A percentile compares a stretch with the other conserved stretches of the same genome.
These are phyloP conservation scores for Rhizopus stolonifer DNA, from an alignment of 371 early-diverging fungal genomes.

Conservation along the genomic window DNA sequence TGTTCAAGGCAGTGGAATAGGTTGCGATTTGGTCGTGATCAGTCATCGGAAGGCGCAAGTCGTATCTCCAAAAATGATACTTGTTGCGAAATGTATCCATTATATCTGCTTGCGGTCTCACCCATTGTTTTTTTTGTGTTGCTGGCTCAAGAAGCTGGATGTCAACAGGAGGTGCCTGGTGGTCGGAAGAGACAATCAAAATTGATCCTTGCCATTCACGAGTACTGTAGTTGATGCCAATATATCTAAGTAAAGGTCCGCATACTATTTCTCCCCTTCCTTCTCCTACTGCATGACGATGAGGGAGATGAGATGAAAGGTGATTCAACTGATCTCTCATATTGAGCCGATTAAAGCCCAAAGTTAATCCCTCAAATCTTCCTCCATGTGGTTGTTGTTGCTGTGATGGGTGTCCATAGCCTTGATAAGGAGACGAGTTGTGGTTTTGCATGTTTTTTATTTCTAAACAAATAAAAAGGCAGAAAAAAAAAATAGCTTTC, in stretches of 20 bases:
- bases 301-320: slow-evolving; percentile 8
- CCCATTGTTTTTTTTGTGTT: neutral
- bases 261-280: slow-evolving; percentile 27
- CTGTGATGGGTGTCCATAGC: slow-evolving; percentile 5
- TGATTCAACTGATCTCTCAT: slow-evolving; percentile 11
- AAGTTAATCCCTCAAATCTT: neutral
- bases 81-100: slow-evolving; percentile 29
- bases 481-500: too few species aligned
- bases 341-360: slow-evolving; percentile 15
- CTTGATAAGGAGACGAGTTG: slow-evolving; percentile 1
- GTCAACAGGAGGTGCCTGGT: slow-evolving; percentile 24
- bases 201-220: slow-evolving; percentile 37
- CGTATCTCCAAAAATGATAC: slow-evolving; percentile 39
- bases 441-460: slow-evolving; percentile 1
- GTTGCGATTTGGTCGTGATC: slow-evolving; percentile 19
- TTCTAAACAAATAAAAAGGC: neutral
- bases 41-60: slow-evolving; percentile 21
- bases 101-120: slow-evolving; percentile 11
- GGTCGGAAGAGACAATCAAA: slow-evolving; percentile 29
- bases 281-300: neutral
- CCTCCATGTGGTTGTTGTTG: slow-evolving; percentile 1
- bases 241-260: slow-evolving; percentile 36
- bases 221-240: slow-evolving; percentile 29
- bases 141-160: slow-evolving; percentile 11
- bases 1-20: slow-evolving; percentile 20